Evolutionary conservation across 768 basidiomycete genomes (phyloP).

Genomic region (Pleurotus eryngii): DNA sequence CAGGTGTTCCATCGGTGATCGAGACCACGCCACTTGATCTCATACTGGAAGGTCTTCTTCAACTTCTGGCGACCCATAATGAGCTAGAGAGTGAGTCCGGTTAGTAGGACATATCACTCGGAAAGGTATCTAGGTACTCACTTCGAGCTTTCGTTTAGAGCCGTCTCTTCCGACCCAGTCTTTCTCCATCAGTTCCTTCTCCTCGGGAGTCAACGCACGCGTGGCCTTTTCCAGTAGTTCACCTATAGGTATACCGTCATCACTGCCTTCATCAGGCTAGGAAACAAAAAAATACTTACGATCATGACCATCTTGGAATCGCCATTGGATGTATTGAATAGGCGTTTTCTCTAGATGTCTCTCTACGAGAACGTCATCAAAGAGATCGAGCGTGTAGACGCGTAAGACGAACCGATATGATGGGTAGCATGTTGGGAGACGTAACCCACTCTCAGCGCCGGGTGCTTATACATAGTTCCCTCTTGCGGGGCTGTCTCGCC

Average conservation of each 20-base stretch:
- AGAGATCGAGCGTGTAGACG: not conserved
- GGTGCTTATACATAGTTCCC: slow-evolving; percentile 92
- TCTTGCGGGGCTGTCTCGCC: slow-evolving; percentile 91
- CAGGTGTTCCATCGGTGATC: slow-evolving; percentile 90
- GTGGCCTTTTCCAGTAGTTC: slow-evolving; percentile 91
- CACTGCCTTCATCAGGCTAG: slow-evolving; percentile 2
- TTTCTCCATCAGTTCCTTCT: slow-evolving; percentile 70
- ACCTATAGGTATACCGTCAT: slow-evolving; percentile 37
- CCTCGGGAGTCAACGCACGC: slow-evolving; percentile 86
- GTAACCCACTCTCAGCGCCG: slow-evolving; percentile 89
- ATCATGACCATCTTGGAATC: slow-evolving; percentile 98
- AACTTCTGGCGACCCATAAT: slow-evolving; percentile 95
- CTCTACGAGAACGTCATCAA: slow-evolving; percentile 41
- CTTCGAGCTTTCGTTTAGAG: slow-evolving; percentile 87
- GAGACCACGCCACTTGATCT: slow-evolving; percentile 81
- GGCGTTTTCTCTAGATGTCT: slow-evolving; percentile 95
- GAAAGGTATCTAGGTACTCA: slow-evolving; percentile 25
- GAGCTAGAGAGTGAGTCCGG: slow-evolving; percentile 38
- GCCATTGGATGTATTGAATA: slow-evolving; percentile 97
- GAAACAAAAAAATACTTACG: slow-evolving; percentile 45
- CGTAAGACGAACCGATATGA: slow-evolving; percentile 66
- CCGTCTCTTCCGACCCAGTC: slow-evolving; percentile 93
- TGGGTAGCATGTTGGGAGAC: slow-evolving; percentile 98
- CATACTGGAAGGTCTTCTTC: slow-evolving; percentile 94
- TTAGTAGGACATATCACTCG: not conserved